phyloP scores from a whole-genome alignment of 352 stramenopile species.

The Phytophthora crassamura region DNA sequence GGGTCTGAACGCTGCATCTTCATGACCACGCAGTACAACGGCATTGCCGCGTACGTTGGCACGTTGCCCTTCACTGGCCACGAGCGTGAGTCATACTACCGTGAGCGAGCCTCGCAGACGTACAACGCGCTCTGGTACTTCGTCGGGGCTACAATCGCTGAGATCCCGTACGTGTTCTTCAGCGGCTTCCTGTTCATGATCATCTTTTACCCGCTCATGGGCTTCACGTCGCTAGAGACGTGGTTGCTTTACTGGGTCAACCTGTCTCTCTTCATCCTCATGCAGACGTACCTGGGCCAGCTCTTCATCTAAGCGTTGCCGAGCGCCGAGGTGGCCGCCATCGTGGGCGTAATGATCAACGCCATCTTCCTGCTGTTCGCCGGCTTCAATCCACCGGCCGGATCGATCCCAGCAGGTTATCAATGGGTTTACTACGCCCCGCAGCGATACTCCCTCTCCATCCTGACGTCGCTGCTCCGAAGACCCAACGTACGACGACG shows the following conservation, averaged over 20 bases:
- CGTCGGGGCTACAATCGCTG: conserved; percentile 67
- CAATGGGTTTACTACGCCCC: conserved; percentile 46
- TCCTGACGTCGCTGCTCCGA: conserved; percentile 27
- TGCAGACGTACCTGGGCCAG: conserved; percentile 20
- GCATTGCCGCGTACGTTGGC: conserved; percentile 63
- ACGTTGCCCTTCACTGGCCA: conserved; percentile 67
- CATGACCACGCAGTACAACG: conserved; percentile 72
- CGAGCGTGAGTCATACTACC: conserved; percentile 81
- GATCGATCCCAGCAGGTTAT: conserved; percentile 40
- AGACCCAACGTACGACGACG: conserved; percentile 26
- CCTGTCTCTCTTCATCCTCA: conserved; percentile 19
- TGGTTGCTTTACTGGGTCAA: conserved; percentile 33
- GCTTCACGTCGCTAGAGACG: conserved; percentile 30
- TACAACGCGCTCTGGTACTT: conserved; percentile 76
- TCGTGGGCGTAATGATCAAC: conserved; percentile 40
- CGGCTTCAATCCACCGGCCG: conserved; percentile 54
- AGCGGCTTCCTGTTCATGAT: conserved; percentile 20
- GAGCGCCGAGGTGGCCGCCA: conserved; percentile 24
- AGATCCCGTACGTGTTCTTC: conserved; percentile 44
- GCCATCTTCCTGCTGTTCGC: conserved; percentile 63
- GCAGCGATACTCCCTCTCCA: conserved; percentile 31
- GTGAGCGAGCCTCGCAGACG: conserved; percentile 68
- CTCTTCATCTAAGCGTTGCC: conserved; percentile 10
- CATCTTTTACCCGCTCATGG: conserved; percentile 33
- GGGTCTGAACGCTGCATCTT: conserved; percentile 59